These are phyloP conservation scores for Naganishia vaughanmartiniae DNA, from an alignment of 768 basidiomycete genomes.

Conservation along the genomic window DNA sequence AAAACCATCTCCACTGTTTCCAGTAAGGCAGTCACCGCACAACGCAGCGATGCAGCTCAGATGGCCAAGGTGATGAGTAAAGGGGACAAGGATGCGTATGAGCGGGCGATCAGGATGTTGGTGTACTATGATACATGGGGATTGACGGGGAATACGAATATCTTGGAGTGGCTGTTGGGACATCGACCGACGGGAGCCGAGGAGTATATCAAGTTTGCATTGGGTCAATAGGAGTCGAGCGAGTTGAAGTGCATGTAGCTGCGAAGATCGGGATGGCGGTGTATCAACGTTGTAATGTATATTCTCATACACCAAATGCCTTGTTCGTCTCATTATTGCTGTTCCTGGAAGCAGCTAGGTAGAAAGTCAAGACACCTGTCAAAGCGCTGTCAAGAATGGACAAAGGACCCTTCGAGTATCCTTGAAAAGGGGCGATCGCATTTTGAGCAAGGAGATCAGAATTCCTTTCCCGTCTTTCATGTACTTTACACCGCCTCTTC, in stretches of 20 bases:
- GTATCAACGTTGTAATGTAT: conserved; percentile 23
- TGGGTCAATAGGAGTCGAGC: background rate
- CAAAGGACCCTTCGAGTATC: background rate
- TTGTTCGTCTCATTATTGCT: background rate
- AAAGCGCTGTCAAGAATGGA: background rate
- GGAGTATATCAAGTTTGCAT: conserved; percentile 58
- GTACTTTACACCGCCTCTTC: background rate
- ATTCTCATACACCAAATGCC: background rate
- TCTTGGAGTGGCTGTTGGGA: conserved; percentile 50
- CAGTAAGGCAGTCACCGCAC: conserved; percentile 35
- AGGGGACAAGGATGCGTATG: conserved; percentile 39
- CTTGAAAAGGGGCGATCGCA: conserved; percentile 23
- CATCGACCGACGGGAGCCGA: conserved; percentile 48
- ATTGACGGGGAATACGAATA: conserved; percentile 50
- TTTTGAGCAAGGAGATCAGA: background rate
- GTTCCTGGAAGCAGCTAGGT: background rate
- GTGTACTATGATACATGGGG: conserved; percentile 51
- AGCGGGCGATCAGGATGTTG: conserved; percentile 49
- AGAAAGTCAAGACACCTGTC: background rate
- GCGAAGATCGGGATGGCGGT: background rate
- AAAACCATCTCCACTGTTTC: conserved; percentile 34
- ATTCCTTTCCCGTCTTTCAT: background rate
- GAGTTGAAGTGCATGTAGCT: background rate
- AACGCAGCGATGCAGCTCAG: conserved; percentile 37
- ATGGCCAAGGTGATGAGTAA: conserved; percentile 33